phyloP scores from a whole-genome alignment of 371 early-diverging fungal genomes.

The Mortierella sp. region DNA sequence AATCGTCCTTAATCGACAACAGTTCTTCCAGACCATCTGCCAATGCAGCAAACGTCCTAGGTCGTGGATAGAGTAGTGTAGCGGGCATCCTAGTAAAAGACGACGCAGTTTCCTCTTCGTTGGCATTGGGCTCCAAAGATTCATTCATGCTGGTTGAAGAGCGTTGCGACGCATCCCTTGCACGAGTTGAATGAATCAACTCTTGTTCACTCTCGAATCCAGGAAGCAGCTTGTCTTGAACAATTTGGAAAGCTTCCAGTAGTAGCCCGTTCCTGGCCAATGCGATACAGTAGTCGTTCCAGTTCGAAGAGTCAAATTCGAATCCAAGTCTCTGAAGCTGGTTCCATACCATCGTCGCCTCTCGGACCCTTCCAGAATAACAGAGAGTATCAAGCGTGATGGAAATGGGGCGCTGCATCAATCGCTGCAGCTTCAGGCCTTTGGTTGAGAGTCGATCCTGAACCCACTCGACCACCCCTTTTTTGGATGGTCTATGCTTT shows the following conservation, averaged over 20 bases:
- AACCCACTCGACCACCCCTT: conserved; percentile 11
- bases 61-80: conserved; percentile 40
- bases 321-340: conserved; percentile 24
- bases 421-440: conserved; percentile 23
- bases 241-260: conserved; percentile 29
- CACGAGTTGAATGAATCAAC: neutral
- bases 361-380: conserved; percentile 39
- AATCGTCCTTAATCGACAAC: conserved; percentile 15
- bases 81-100: neutral
- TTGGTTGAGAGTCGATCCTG: conserved; percentile 41
- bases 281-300: conserved; percentile 52
- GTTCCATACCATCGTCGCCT: conserved; percentile 39
- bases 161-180: neutral
- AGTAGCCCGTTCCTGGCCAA: conserved; percentile 43
- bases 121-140: conserved; percentile 9
- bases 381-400: conserved; percentile 42
- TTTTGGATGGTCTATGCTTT: conserved; percentile 12
- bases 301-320: conserved; percentile 46
- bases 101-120: neutral
- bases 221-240: conserved; percentile 33
- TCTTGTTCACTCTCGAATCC: conserved; percentile 19
- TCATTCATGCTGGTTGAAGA: neutral
- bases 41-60: conserved; percentile 52
- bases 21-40: conserved; percentile 41
- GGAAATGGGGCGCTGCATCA: conserved; percentile 43